Evolutionary conservation across 139 green algal genomes (phyloP).

Genomic region (Coelastrella sp.): DNA sequence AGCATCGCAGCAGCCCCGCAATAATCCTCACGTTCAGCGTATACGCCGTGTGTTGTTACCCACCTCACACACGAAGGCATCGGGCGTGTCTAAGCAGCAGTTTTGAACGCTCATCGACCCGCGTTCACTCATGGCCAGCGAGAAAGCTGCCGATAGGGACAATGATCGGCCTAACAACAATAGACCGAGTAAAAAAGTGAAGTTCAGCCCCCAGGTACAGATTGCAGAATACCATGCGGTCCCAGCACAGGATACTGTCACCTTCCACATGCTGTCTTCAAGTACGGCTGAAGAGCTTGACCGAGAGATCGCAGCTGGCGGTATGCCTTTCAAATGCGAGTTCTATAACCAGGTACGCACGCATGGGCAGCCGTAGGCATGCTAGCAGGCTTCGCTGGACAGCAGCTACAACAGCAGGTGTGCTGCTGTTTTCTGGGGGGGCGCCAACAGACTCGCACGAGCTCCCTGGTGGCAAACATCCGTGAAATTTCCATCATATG

Average conservation of each 20-base stretch:
- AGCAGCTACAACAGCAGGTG: no score
- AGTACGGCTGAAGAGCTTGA: background rate
- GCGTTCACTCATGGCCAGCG: background rate
- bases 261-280: slow-evolving; percentile 23
- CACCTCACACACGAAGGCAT: no score
- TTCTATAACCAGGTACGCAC: slow-evolving; percentile 60
- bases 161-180: background rate
- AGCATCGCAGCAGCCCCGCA: no score
- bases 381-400: background rate
- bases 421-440: background rate
- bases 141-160: background rate
- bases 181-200: slow-evolving; percentile 1
- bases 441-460: background rate
- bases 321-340: slow-evolving; percentile 54
- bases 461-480: no score
- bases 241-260: slow-evolving; percentile 13
- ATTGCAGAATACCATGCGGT: slow-evolving; percentile 10
- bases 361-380: background rate
- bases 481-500: no score
- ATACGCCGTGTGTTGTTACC: background rate
- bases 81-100: background rate
- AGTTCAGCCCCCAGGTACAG: slow-evolving; percentile 15
- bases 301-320: slow-evolving; percentile 22
- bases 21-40: background rate
- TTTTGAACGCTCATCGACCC: background rate